These are phyloP conservation scores for Elymus sibiricus DNA, from an alignment of 176 grass and related monocot species.

Conservation along the genomic window DNA sequence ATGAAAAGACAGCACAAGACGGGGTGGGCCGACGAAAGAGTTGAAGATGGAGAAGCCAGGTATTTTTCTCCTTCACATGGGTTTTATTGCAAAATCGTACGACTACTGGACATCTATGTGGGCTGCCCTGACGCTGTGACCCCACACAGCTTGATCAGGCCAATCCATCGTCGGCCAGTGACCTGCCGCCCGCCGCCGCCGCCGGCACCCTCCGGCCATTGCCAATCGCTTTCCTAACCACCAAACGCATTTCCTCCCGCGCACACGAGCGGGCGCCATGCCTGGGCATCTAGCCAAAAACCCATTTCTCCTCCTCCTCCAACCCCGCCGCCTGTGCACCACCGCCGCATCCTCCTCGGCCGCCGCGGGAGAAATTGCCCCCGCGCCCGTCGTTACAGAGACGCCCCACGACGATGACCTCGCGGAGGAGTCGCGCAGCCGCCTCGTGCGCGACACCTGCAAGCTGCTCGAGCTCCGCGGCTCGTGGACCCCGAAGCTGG, in stretches of 20 bases:
- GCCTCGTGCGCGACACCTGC: constrained; percentile 62
- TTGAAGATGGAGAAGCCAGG: too few species aligned
- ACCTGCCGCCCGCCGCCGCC: background rate
- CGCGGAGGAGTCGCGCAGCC: constrained; percentile 56
- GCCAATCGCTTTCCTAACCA: background rate
- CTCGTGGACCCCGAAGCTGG: constrained; percentile 67
- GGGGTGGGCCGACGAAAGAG: too few species aligned
- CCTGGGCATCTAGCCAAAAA: background rate
- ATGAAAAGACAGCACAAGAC: too few species aligned
- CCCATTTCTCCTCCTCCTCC: constrained; percentile 3
- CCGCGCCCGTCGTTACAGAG: background rate
- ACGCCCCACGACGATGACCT: background rate
- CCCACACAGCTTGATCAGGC: background rate
- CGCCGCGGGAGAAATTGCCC: background rate
- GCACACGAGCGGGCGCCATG: constrained; percentile 22
- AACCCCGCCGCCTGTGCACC: constrained; percentile 13
- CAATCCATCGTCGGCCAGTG: background rate
- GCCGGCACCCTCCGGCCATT: background rate
- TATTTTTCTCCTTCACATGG: background rate
- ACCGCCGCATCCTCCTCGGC: background rate
- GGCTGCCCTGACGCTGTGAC: background rate
- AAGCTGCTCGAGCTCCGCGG: constrained; percentile 58
- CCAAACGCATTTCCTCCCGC: background rate
- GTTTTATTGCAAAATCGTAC: background rate
- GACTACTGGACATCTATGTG: background rate